Evolutionary conservation across 2,329 filamentous ascomycete species (phyloP).

Genomic region (Nigrospora sphaerica): DNA sequence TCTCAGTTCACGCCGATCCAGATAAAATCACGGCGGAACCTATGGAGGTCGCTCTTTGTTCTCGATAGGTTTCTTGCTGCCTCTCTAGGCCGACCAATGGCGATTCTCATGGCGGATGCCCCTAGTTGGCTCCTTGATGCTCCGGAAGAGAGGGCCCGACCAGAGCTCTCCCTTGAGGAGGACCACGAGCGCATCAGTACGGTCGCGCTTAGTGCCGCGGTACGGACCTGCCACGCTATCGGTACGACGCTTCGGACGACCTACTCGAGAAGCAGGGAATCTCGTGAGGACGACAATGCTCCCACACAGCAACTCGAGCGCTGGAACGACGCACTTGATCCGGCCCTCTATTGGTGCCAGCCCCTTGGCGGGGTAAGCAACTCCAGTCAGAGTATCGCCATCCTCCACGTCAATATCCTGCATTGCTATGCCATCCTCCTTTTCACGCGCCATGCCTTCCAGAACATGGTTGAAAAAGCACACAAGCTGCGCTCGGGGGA

Average conservation of each 20-base stretch:
- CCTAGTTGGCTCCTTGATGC: constrained; percentile 37
- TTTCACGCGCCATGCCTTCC: constrained; percentile 57
- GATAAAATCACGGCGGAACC: constrained; percentile 41
- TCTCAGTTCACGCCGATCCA: constrained; percentile 41
- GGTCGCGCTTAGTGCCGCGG: constrained; percentile 41
- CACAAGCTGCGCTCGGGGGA: constrained; percentile 12
- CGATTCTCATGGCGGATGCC: constrained; percentile 58
- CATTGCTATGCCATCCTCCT: constrained; percentile 57
- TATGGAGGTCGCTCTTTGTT: constrained; percentile 60
- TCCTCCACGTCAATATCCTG: constrained; percentile 56
- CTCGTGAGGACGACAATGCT: constrained; percentile 47
- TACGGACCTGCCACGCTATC: constrained; percentile 50
- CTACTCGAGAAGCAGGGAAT: constrained; percentile 53
- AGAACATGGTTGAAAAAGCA: constrained; percentile 44
- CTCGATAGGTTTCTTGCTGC: constrained; percentile 58
- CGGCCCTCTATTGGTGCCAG: constrained; percentile 40
- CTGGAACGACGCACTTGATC: constrained; percentile 42
- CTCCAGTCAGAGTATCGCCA: constrained; percentile 45
- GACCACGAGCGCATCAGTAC: constrained; percentile 17
- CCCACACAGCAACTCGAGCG: constrained; percentile 45
- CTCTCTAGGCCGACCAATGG: constrained; percentile 53
- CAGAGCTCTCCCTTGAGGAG: not conserved
- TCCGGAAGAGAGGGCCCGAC: constrained; percentile 2
- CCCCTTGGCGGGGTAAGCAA: constrained; percentile 31
- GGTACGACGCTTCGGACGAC: constrained; percentile 51